These are phyloP conservation scores for Hemileia vastatrix DNA, from an alignment of 1,284 basidiomycete genomes.

Conservation along the genomic window DNA sequence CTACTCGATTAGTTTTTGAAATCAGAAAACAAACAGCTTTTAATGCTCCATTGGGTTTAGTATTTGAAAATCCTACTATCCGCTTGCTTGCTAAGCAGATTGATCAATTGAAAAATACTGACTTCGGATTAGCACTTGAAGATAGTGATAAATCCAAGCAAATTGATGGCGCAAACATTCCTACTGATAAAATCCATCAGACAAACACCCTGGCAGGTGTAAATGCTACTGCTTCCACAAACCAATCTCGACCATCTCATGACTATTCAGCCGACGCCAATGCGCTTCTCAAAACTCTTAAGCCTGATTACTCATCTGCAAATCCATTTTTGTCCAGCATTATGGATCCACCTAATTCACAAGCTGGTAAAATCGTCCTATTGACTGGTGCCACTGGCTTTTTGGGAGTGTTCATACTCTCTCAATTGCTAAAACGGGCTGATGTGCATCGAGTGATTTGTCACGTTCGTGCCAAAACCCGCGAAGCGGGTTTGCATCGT, in stretches of 20 bases:
- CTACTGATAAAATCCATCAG: conserved; percentile 36
- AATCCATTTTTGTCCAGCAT: no score
- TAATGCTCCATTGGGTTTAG: conserved; percentile 79
- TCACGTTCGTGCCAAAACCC: conserved; percentile 66
- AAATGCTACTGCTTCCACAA: conserved; percentile 22
- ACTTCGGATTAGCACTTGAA: conserved; percentile 61
- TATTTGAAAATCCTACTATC: conserved; percentile 88
- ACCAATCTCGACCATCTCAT: conserved; percentile 22
- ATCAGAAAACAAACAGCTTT: conserved; percentile 86
- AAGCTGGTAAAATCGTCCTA: conserved; percentile 77
- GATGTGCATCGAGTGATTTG: conserved; percentile 79
- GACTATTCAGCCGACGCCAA: conserved; percentile 77
- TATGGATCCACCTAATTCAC: conserved; percentile 52
- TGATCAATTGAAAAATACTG: conserved; percentile 65
- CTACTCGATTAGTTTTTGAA: conserved; percentile 92
- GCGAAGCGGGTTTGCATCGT: conserved; percentile 59
- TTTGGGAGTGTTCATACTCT: conserved; percentile 84
- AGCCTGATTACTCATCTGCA: conserved; percentile 54
- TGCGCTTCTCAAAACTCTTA: conserved; percentile 55
- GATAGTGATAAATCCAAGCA: conserved; percentile 40
- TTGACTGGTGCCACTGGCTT: conserved; percentile 96
- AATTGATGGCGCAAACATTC: conserved; percentile 34
- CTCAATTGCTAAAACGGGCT: conserved; percentile 61
- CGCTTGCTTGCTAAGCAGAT: conserved; percentile 67
- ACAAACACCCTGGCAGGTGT: conserved; percentile 25